phyloP scores from a whole-genome alignment of 1,139 yeast genomes.

The Suhomyces yuchorum region DNA sequence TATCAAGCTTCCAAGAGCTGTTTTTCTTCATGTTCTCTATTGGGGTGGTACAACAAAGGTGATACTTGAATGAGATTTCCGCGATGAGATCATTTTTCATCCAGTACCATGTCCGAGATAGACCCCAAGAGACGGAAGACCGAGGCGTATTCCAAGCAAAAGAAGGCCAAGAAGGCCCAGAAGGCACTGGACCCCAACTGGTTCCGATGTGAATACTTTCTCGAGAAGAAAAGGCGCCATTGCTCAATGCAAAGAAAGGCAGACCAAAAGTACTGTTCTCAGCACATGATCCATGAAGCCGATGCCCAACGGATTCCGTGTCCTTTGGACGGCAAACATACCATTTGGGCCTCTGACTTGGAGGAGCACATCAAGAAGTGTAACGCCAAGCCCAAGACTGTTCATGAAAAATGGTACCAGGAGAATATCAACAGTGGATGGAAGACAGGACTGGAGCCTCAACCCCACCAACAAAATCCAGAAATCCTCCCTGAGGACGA shows the following conservation, averaged over 20 bases:
- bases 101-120: constrained; percentile 5
- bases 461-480: constrained; percentile 23
- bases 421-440: constrained; percentile 37
- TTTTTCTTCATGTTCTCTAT: constrained; percentile 14
- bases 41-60: neutral
- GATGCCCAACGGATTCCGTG: constrained; percentile 59
- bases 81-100: constrained; percentile 12
- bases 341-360: constrained; percentile 64
- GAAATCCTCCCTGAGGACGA: constrained; percentile 10
- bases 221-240: constrained; percentile 50
- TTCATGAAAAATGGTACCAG: constrained; percentile 46
- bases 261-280: constrained; percentile 59
- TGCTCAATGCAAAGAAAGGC: constrained; percentile 65
- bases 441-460: constrained; percentile 1
- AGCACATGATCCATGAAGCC: constrained; percentile 45
- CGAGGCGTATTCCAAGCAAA: constrained; percentile 1
- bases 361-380: constrained; percentile 64
- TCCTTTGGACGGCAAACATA: constrained; percentile 75
- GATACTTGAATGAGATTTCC: neutral
- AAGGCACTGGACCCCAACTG: neutral
- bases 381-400: constrained; percentile 41
- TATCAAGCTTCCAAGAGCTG: constrained; percentile 48
- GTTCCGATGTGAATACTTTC: constrained; percentile 47
- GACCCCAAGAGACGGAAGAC: constrained; percentile 21
- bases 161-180: constrained; percentile 3